Percentiles rank a stretch among this genome's conserved stretches.
These are phyloP conservation scores for Colletotrichum salicis DNA, from an alignment of 2,329 filamentous ascomycete genomes.

Conservation along the genomic window DNA sequence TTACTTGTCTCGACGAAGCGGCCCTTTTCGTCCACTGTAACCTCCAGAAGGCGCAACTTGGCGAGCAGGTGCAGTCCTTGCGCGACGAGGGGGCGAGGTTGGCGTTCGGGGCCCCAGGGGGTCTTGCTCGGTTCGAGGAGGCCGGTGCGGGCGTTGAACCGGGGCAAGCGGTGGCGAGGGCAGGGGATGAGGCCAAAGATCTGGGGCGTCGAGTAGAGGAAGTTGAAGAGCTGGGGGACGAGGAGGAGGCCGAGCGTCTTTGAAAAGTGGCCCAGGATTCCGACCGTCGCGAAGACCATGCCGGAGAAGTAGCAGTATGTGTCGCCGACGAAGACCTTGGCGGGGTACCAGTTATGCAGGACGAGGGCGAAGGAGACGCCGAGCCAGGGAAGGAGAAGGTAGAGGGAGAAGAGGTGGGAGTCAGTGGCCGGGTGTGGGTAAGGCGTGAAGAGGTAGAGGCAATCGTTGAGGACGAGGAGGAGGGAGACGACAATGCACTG, in stretches of 20 bases:
- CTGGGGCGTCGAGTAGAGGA: constrained; percentile 91
- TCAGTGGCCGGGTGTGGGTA: constrained; percentile 95
- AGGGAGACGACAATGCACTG: constrained; percentile 92
- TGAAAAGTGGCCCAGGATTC: constrained; percentile 96
- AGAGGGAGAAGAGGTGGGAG: constrained; percentile 95
- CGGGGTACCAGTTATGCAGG: constrained; percentile 95
- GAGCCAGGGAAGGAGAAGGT: constrained; percentile 92
- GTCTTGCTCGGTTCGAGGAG: constrained; percentile 88
- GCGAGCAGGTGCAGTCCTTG: constrained; percentile 75
- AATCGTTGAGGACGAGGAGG: constrained; percentile 87
- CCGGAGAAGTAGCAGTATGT: constrained; percentile 99
- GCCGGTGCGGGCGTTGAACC: constrained; percentile 86
- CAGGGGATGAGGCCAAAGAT: constrained; percentile 91
- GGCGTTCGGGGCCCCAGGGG: constrained; percentile 73
- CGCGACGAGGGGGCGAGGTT: constrained; percentile 73
- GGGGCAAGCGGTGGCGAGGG: constrained; percentile 89
- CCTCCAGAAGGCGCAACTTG: constrained; percentile 68
- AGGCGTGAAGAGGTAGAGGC: constrained; percentile 83
- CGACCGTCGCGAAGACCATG: constrained; percentile 98
- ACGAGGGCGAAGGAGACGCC: constrained; percentile 89
- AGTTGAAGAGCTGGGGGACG: constrained; percentile 95
- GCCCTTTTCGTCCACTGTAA: constrained; percentile 75
- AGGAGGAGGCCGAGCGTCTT: constrained; percentile 94
- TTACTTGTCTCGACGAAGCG: constrained; percentile 85
- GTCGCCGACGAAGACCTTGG: constrained; percentile 94